Conservation (phyloP, 805 yeast species). For the Starmera amethionina region DNA sequence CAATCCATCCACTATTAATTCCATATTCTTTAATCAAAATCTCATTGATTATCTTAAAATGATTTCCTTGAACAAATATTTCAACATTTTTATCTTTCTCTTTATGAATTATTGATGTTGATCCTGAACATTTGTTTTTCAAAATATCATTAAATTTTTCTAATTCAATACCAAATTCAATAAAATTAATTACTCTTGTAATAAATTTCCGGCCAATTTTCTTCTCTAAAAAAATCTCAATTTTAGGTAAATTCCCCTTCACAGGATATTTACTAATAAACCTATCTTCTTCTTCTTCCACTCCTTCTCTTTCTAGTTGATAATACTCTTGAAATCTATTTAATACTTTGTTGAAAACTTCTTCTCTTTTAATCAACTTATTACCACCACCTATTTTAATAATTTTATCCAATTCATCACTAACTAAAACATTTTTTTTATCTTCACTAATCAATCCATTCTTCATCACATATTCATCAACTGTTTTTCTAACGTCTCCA, state of each 20-base stretch:
- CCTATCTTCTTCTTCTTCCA: conserved; percentile 30
- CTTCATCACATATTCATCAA: conserved; percentile 46
- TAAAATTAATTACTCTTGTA: conserved; percentile 65
- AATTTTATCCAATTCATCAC: conserved; percentile 40
- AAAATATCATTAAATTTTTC: conserved; percentile 58
- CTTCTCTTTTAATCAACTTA: conserved; percentile 21
- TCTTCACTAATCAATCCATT: conserved; percentile 42
- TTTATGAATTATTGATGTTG: conserved; percentile 58
- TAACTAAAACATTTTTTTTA: conserved; percentile 44
- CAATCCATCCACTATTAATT: conserved; percentile 55
- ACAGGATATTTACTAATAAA: conserved; percentile 21
- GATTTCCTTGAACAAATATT: conserved; percentile 89
- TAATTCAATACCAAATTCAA: conserved; percentile 54
- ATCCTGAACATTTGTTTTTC: conserved; percentile 79
- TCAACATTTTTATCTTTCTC: conserved; percentile 49
- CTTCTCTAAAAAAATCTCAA: conserved; percentile 59
- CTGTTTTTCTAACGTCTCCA: conserved; percentile 40
- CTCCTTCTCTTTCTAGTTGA: conserved; percentile 29
- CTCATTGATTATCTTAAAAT: conserved; percentile 51
- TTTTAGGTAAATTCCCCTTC: conserved; percentile 61
- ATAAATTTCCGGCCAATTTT: conserved; percentile 76
- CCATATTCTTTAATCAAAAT: conserved; percentile 50
- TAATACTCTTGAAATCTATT: conserved; percentile 38
- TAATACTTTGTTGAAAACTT: conserved; percentile 32
- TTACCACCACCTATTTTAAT: conserved; percentile 22